Evolutionary conservation across 1,139 yeast genomes (phyloP).

Genomic region (Protomyces macrosporus): DNA sequence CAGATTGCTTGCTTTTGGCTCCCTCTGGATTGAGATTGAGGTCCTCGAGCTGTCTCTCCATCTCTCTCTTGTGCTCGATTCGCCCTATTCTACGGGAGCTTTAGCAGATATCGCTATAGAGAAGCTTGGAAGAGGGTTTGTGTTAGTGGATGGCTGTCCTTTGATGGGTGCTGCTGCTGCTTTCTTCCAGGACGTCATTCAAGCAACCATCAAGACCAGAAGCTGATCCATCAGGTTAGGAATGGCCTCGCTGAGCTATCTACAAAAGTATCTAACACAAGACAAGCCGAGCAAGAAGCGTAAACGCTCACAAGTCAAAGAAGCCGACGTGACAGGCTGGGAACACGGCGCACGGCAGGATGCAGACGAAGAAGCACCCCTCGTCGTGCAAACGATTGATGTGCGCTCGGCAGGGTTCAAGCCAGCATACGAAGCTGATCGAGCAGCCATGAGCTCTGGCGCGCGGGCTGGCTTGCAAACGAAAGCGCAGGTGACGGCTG

Average conservation of each 20-base stretch:
- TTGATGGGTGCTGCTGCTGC: too few species aligned
- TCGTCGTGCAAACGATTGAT: constrained; percentile 4
- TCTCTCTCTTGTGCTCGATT: background rate
- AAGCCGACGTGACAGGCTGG: constrained; percentile 33
- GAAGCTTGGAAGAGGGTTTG: too few species aligned
- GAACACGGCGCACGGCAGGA: constrained; percentile 31
- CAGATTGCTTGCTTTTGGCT: background rate
- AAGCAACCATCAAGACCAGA: too few species aligned
- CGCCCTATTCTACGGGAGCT: too few species aligned
- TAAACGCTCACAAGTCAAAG: constrained; percentile 33
- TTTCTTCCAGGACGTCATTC: too few species aligned
- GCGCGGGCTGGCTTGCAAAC: constrained; percentile 48
- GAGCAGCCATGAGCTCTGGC: constrained; percentile 40
- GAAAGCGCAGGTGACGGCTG: constrained; percentile 42
- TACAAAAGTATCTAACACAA: constrained; percentile 41
- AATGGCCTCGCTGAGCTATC: constrained; percentile 1
- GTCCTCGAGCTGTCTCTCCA: background rate
- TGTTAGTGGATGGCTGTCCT: too few species aligned
- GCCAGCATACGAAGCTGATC: constrained; percentile 23
- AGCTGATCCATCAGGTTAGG: background rate
- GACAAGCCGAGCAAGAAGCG: constrained; percentile 37
- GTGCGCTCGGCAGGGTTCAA: constrained; percentile 28
- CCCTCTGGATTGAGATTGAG: background rate
- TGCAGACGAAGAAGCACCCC: constrained; percentile 9
- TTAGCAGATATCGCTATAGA: too few species aligned